Evolutionary conservation across 169 alveolate genomes (phyloP), one percentile per base, ranked within the genome.

Genomic region (Plasmodium gonderi): DNA sequence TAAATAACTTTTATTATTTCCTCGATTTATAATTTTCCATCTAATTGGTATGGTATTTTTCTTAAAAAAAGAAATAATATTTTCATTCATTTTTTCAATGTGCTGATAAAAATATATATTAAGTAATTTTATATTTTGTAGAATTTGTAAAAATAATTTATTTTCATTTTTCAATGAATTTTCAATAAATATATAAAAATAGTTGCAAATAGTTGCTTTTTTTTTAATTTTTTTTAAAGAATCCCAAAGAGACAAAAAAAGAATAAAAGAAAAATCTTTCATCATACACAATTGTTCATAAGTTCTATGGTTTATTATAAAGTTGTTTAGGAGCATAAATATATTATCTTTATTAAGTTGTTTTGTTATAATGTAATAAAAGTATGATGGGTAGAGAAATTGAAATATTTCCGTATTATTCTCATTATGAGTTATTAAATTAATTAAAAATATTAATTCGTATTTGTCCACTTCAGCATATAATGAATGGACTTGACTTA

Each of bases 371-470:
- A 87, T 87, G n/a, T 75, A 60, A 87, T 75, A 87, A 33, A 87
- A 51, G 45, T 87, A 87, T 42, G 14, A 74, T 4, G 85, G 85
- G 45, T 87, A 87, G 14, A 75, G 69, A 87, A 31, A 76, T 51
- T 76, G 23, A 60, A 75, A 87, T 42, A 87, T 65, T 36, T 87
- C 74, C 33, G 23, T 31, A 67, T 36, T 87, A 29, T 64, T 75
- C 45, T 76, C 89, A 87, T 87, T 87, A 45, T 87, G 93, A 8
- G 93, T 87, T 75, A 87, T 78, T 87, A 87, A 87, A 87, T 87
- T 87, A 64, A 87, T 87, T 87, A 87, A 87, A 76, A 87, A 76
- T 75, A 87, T 51, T 26, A 87, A 60, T 75, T 87, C 93, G 54
- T 87, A 87, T 42, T 87, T 87, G 49, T 87, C 87, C 67, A 87